A percentile compares a stretch with the other conserved stretches of the same genome.
phyloP scores from a whole-genome alignment of 495 filamentous ascomycete genomes.

The Xylaria curta region DNA sequence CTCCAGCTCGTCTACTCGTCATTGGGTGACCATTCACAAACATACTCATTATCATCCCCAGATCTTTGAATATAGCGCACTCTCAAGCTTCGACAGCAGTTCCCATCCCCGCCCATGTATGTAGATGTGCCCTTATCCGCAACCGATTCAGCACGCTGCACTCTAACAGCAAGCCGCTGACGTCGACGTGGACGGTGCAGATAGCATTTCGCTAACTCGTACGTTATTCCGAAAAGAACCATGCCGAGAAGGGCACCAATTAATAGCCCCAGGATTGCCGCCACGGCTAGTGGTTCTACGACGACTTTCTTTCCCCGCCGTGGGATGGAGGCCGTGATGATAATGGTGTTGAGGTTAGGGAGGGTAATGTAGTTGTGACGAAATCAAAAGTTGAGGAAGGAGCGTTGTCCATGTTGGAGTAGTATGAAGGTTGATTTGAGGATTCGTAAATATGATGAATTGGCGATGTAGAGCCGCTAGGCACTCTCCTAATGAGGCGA shows the following conservation, averaged over 20 bases:
- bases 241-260: neutral
- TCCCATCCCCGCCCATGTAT: neutral
- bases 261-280: neutral
- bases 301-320: neutral
- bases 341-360: neutral
- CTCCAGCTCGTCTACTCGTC: neutral
- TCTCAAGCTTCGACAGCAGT: neutral
- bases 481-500: neutral
- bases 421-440: neutral
- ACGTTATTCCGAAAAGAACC: neutral
- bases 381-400: neutral
- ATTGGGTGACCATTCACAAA: neutral
- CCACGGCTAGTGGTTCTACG: neutral
- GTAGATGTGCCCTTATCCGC: neutral
- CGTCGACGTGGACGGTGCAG: neutral
- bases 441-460: neutral
- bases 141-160: too few relatives aligned
- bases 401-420: neutral
- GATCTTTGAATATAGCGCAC: neutral
- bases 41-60: neutral
- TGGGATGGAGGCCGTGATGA: neutral
- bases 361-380: neutral
- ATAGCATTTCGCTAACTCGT: neutral
- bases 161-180: neutral
- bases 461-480: too few relatives aligned